Conservation (phyloP, 2,329 filamentous ascomycete species). For the Alternaria hordeiaustralica region DNA sequence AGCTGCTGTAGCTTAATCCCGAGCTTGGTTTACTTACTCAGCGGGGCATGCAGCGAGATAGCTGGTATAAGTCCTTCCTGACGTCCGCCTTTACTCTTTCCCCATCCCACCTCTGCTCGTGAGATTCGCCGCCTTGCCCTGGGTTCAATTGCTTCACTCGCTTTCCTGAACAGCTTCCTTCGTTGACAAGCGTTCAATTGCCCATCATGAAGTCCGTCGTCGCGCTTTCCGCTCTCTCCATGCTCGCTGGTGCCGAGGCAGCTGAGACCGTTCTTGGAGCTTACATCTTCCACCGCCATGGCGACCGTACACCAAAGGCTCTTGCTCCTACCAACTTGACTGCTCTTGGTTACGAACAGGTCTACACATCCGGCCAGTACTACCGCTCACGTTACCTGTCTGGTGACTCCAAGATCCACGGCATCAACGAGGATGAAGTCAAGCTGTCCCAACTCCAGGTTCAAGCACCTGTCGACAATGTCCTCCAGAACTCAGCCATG, state of each 20-base stretch:
- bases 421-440: constrained; percentile 71
- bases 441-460: constrained; percentile 74
- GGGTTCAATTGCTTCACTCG: constrained; percentile 11
- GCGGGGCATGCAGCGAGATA: constrained; percentile 11
- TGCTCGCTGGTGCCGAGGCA: constrained; percentile 37
- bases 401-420: constrained; percentile 66
- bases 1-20: constrained; percentile 7
- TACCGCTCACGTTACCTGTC: constrained; percentile 79
- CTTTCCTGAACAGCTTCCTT: neutral
- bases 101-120: constrained; percentile 6
- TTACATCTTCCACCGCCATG: constrained; percentile 89
- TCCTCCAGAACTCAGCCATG: constrained; percentile 79
- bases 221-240: constrained; percentile 31
- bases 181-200: constrained; percentile 1
- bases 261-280: constrained; percentile 77
- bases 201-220: constrained; percentile 38
- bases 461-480: constrained; percentile 74
- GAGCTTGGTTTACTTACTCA: constrained; percentile 21
- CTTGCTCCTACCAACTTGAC: constrained; percentile 76
- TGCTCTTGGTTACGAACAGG: constrained; percentile 77
- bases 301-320: constrained; percentile 83
- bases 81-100: neutral
- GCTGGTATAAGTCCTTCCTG: constrained; percentile 23
- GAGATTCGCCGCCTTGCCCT: constrained; percentile 7
- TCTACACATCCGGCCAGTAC: constrained; percentile 74